Evolutionary conservation across 2,329 filamentous ascomycete species (phyloP).

Genomic region (Raffaelea deltoideospora): DNA sequence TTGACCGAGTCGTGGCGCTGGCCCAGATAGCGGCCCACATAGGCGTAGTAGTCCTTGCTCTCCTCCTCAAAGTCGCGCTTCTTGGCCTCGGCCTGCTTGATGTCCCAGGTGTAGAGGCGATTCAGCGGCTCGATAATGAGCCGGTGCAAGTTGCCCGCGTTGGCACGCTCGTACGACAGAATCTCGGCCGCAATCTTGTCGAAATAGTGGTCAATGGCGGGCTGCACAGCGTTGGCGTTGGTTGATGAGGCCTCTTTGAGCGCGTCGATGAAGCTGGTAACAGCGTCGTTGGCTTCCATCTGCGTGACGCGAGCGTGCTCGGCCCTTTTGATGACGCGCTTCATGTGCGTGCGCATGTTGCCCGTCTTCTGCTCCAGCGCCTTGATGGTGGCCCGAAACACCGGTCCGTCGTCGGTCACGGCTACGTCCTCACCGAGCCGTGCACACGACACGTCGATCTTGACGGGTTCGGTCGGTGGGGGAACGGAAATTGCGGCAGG

Average conservation of each 20-base stretch:
- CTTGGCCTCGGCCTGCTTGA: constrained; percentile 94
- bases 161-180: constrained; percentile 69
- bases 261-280: constrained; percentile 69
- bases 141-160: constrained; percentile 70
- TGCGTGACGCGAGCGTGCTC: constrained; percentile 75
- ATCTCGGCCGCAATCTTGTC: constrained; percentile 93
- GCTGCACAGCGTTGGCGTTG: constrained; percentile 93
- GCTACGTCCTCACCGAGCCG: constrained; percentile 75
- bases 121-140: constrained; percentile 89
- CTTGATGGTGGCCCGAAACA: constrained; percentile 95
- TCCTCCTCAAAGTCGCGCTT: constrained; percentile 98
- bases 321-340: constrained; percentile 88
- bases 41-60: constrained; percentile 95
- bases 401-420: constrained; percentile 76
- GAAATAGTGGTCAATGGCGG: constrained; percentile 93
- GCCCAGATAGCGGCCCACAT: constrained; percentile 88
- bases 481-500: constrained; percentile 10
- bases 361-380: constrained; percentile 91
- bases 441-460: constrained; percentile 76
- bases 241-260: constrained; percentile 76
- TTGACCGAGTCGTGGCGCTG: constrained; percentile 92
- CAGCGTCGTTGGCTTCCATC: constrained; percentile 69
- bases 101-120: constrained; percentile 86
- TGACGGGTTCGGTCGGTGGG: constrained; percentile 39
- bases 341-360: constrained; percentile 87